phyloP scores from a whole-genome alignment of 1,284 basidiomycete genomes.

The Ganoderma resinaceum region DNA sequence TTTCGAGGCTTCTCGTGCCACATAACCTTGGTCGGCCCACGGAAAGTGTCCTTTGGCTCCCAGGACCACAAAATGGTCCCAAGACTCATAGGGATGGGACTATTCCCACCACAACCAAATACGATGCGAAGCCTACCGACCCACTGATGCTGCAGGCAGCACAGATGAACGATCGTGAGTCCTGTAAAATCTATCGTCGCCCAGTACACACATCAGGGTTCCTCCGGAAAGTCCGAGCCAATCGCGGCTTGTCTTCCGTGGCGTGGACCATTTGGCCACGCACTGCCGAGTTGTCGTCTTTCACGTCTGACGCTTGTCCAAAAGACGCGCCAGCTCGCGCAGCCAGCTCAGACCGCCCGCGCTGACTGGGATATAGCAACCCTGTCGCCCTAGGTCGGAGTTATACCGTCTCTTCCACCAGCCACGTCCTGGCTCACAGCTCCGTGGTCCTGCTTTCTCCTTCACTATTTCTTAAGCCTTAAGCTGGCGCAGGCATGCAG shows the following conservation, averaged over 20 bases:
- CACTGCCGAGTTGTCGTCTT: conserved; percentile 12
- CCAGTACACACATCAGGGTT: background rate
- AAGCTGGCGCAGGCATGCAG: conserved; percentile 11
- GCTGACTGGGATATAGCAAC: conserved; percentile 8
- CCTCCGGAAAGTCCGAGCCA: conserved; percentile 4
- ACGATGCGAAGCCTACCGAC: conserved; percentile 18
- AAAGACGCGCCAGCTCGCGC: conserved; percentile 4
- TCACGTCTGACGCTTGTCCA: conserved; percentile 5
- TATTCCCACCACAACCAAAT: background rate
- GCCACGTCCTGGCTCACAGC: background rate
- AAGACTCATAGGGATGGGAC: conserved; percentile 13
- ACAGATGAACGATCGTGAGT: conserved; percentile 24
- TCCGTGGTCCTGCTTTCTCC: background rate
- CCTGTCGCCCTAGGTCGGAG: background rate
- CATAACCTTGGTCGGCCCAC: background rate
- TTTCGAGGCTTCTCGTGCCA: conserved; percentile 1
- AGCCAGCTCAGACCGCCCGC: background rate
- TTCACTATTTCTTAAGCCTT: conserved; percentile 6
- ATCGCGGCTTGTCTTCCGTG: conserved; percentile 8
- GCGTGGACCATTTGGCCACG: conserved; percentile 3
- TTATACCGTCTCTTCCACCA: conserved; percentile 12
- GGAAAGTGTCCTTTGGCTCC: conserved; percentile 18
- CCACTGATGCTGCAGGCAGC: conserved; percentile 10
- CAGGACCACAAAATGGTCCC: conserved; percentile 14
- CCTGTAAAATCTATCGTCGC: conserved; percentile 2